Evolutionary conservation across 805 yeast genomes (phyloP), one percentile per base, ranked within the genome.

Genomic region (Kluyveromyces lactis): DNA sequence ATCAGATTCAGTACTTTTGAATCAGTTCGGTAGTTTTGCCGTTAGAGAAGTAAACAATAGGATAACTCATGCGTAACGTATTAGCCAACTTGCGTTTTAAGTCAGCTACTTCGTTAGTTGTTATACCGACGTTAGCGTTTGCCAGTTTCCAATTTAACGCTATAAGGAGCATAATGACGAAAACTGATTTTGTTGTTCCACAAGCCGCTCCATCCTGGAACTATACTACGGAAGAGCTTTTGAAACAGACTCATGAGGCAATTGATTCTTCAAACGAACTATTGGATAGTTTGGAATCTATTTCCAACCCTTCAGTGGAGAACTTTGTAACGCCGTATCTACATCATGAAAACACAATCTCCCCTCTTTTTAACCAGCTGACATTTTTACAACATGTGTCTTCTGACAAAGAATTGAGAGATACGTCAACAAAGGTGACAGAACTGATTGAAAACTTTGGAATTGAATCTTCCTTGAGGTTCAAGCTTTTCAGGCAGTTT

Each of bases 371-470:
- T 19, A 72, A 71, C 49, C 79, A 71, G 48, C 58, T 83, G 49
- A 66, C 79, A 15, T 85, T 86, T 54, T 79, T 77, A 52, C 86
- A 79, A 58, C 79, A 81, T 48, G 89, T 86, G 9, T 79, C 89
- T 3, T 51, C 76, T 16, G 68, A 72, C 46, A 74, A 78, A 51
- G 75, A 62, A n/a, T 54, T 82, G 24, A 71, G 95, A 52, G 85
- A 81, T 46, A 85, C 86, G 3, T 77, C 89, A 2, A 70, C 71
- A 32, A 64, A 72, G 43, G 80, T 85, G 0, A 82, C 79, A 45
- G 75, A 75, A 53, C 53, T 67, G 43, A 58, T 81, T 31, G 69
- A 74, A 38, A 72, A 77, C 36, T 73, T 67, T 48, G 63, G 69
- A 8, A 82, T 85, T 50, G 94, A 82, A 49, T 68, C 79, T 18